A percentile compares a stretch with the other conserved stretches of the same genome.
These are phyloP conservation scores for Stentor roeselii DNA, from an alignment of 73 alveolate genomes.

Conservation along the genomic window DNA sequence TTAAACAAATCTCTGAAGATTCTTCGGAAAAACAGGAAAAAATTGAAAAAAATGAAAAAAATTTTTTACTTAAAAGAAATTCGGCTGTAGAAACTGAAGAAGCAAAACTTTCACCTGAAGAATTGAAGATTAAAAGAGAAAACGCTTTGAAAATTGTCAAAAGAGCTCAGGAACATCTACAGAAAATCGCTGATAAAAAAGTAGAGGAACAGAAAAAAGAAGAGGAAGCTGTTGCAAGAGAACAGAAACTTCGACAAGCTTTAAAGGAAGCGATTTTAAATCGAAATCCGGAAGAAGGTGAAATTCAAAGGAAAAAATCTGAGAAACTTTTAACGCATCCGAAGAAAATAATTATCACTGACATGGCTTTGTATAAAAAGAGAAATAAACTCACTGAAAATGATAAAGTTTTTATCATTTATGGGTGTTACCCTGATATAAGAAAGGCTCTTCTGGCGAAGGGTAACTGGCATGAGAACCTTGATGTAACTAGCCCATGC, in stretches of 20 bases:
- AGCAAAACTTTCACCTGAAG: slow-evolving; percentile 39
- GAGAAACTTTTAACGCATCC: slow-evolving; percentile 29
- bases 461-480: slow-evolving; percentile 48
- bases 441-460: slow-evolving; percentile 38
- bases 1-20: neutral
- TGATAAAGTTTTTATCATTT: slow-evolving; percentile 46
- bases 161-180: slow-evolving; percentile 32
- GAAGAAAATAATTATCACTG: slow-evolving; percentile 43
- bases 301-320: neutral
- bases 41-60: slow-evolving; percentile 52
- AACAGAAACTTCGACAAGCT: slow-evolving; percentile 28
- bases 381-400: slow-evolving; percentile 50
- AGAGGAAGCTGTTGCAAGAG: slow-evolving; percentile 24
- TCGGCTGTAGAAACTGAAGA: slow-evolving; percentile 16
- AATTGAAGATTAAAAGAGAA: slow-evolving; percentile 20
- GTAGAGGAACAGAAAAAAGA: slow-evolving; percentile 40
- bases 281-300: slow-evolving; percentile 25
- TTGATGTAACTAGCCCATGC: slow-evolving; percentile 25
- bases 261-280: slow-evolving; percentile 32
- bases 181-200: slow-evolving; percentile 33
- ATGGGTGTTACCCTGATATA: slow-evolving; percentile 51
- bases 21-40: slow-evolving; percentile 27
- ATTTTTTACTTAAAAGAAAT: too few species aligned
- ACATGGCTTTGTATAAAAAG: slow-evolving; percentile 58
- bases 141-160: neutral